phyloP scores from a whole-genome alignment of 192 early-diverging fungal species.

The Backusella tarrabulga region DNA sequence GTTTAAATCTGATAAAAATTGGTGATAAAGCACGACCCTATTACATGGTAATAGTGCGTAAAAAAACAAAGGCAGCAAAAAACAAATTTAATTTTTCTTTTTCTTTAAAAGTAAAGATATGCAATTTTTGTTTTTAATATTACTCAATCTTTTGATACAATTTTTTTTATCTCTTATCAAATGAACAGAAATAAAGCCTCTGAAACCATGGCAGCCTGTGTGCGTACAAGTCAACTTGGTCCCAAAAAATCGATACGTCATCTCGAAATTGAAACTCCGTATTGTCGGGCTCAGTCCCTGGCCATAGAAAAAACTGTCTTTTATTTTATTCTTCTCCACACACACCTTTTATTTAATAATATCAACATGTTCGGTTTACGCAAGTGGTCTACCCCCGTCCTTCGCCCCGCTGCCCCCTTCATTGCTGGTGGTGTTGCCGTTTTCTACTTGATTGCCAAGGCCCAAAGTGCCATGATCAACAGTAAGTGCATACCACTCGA shows the following conservation, averaged over 20 bases:
- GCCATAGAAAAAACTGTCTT: background rate
- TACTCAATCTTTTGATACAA: too few relatives aligned
- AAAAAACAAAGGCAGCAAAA: too few relatives aligned
- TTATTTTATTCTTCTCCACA: conserved; percentile 10
- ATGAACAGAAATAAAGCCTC: too few relatives aligned
- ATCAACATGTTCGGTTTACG: conserved; percentile 52
- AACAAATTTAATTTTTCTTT: too few relatives aligned
- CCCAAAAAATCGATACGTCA: background rate
- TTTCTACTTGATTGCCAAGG: conserved; percentile 49
- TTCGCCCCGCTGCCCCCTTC: conserved; percentile 55
- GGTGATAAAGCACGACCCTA: too few relatives aligned
- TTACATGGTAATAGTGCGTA: too few relatives aligned
- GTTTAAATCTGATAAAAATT: too few relatives aligned
- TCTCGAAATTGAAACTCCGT: background rate
- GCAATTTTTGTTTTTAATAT: too few relatives aligned
- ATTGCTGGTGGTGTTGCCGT: conserved; percentile 46
- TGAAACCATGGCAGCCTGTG: too few relatives aligned
- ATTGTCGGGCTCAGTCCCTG: background rate
- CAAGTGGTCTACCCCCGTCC: conserved; percentile 55
- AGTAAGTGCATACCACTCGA: conserved; percentile 27
- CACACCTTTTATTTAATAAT: conserved; percentile 5
- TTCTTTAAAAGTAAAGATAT: too few relatives aligned
- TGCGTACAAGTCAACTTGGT: background rate
- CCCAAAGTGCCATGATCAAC: conserved; percentile 45
- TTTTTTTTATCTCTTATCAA: too few relatives aligned